A percentile compares a stretch with the other conserved stretches of the same genome.
These are phyloP conservation scores for Aspergillus haitiensis DNA, from an alignment of 495 filamentous ascomycete genomes.

Conservation along the genomic window DNA sequence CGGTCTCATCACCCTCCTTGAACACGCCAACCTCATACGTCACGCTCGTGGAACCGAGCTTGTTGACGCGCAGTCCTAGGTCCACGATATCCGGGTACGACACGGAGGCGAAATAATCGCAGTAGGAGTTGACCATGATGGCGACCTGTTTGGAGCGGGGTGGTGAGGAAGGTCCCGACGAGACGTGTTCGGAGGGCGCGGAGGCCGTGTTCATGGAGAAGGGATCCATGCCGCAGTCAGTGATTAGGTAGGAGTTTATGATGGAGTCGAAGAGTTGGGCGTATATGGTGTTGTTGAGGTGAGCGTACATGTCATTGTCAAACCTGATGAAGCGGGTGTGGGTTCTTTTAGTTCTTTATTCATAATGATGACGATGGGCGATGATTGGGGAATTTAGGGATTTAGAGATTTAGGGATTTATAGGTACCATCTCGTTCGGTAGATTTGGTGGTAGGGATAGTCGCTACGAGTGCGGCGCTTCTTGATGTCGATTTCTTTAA, in stretches of 20 bases:
- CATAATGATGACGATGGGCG: background rate
- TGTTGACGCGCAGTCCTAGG: conserved; percentile 77
- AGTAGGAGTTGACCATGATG: conserved; percentile 79
- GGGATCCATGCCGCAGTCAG: conserved; percentile 73
- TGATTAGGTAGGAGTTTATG: conserved; percentile 85
- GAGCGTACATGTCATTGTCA: conserved; percentile 96
- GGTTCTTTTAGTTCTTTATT: background rate
- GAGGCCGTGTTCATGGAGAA: conserved; percentile 41
- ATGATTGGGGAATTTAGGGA: background rate
- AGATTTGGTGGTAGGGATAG: conserved; percentile 78
- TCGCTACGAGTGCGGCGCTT: conserved; percentile 61
- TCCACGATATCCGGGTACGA: conserved; percentile 81
- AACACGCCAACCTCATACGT: conserved; percentile 91
- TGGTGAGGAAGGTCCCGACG: background rate
- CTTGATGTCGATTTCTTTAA: conserved; percentile 54
- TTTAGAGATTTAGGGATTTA: background rate
- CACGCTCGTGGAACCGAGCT: conserved; percentile 83
- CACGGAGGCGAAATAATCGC: conserved; percentile 82
- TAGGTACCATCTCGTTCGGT: conserved; percentile 82
- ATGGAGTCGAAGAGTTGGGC: conserved; percentile 82
- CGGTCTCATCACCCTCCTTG: conserved; percentile 67
- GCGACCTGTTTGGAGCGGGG: conserved; percentile 56
- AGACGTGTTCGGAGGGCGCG: background rate
- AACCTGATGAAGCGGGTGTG: conserved; percentile 54
- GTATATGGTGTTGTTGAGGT: conserved; percentile 84